A percentile compares a stretch with the other conserved stretches of the same genome.
Evolutionary conservation across 108 stramenopile species (phyloP).

Genomic region (Skeletonema tropicum): DNA sequence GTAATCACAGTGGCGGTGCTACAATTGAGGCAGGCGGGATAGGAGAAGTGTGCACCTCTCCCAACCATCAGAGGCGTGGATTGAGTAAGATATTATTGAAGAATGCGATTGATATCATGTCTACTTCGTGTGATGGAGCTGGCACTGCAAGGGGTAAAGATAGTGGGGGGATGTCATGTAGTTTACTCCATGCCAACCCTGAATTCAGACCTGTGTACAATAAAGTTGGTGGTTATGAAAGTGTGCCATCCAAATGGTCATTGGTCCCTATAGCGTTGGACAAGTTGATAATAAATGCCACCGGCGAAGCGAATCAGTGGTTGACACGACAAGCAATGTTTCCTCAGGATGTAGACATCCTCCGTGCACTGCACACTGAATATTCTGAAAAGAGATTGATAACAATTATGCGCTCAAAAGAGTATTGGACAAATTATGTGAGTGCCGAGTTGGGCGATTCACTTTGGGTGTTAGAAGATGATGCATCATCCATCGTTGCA

Average conservation of each 20-base stretch:
- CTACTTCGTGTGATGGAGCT: background rate
- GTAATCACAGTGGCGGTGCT: background rate
- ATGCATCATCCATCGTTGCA: conserved; percentile 38
- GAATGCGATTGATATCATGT: conserved; percentile 70
- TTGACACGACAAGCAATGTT: conserved; percentile 57
- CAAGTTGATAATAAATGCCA: conserved; percentile 1
- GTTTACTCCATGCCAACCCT: conserved; percentile 72
- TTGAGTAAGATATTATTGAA: conserved; percentile 60
- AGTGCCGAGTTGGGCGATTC: conserved; percentile 58
- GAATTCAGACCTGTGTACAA: conserved; percentile 68
- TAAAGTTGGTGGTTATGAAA: conserved; percentile 52
- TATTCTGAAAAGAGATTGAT: conserved; percentile 69
- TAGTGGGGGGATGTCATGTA: conserved; percentile 47
- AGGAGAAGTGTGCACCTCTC: conserved; percentile 79
- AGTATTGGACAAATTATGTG: conserved; percentile 78
- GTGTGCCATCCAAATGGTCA: conserved; percentile 59
- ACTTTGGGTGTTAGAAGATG: conserved; percentile 48
- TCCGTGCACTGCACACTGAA: conserved; percentile 42
- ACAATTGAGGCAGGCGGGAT: conserved; percentile 62
- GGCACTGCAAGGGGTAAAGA: background rate
- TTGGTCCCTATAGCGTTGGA: conserved; percentile 23
- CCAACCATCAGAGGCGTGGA: conserved; percentile 59
- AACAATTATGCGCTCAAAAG: conserved; percentile 53
- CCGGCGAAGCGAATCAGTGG: background rate
- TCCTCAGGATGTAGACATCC: conserved; percentile 52